Percentiles rank a stretch among this genome's conserved stretches.
phyloP scores from a whole-genome alignment of 768 basidiomycete genomes.

The Kwoniella dejecticola region DNA sequence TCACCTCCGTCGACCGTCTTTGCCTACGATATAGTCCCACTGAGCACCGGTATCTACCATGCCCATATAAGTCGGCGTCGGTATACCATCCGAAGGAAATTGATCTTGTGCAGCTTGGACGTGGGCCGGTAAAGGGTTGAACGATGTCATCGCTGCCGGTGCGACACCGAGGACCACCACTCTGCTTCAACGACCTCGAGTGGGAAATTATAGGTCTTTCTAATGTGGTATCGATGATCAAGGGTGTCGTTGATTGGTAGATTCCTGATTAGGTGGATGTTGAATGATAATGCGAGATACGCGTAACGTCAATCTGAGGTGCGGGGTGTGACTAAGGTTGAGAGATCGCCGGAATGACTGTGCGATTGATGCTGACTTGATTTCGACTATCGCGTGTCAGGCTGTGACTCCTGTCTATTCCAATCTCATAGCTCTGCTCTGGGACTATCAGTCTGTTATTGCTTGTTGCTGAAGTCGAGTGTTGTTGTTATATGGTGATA shows the following conservation, averaged over 20 bases:
- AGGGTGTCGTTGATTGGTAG: background rate
- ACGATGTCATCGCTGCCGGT: conserved; percentile 34
- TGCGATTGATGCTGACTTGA: too few relatives aligned
- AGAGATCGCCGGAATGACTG: too few relatives aligned
- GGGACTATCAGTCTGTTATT: too few relatives aligned
- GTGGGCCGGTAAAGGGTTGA: conserved; percentile 46
- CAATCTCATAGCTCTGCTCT: too few relatives aligned
- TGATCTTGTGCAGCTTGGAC: conserved; percentile 42
- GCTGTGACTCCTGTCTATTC: too few relatives aligned
- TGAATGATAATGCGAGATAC: conserved; percentile 16
- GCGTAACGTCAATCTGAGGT: too few relatives aligned
- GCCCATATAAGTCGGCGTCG: conserved; percentile 48
- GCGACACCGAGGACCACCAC: background rate
- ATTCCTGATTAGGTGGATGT: conserved; percentile 32
- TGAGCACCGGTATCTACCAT: conserved; percentile 51
- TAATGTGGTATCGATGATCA: too few relatives aligned
- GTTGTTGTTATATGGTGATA: background rate
- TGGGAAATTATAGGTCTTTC: too few relatives aligned
- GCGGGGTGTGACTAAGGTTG: too few relatives aligned
- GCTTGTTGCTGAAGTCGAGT: background rate
- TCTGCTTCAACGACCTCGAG: background rate
- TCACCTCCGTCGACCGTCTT: conserved; percentile 46
- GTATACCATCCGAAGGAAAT: conserved; percentile 19
- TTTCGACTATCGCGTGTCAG: background rate
- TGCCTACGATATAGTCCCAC: conserved; percentile 50